Evolutionary conservation across 768 basidiomycete genomes (phyloP).

Genomic region (Termitomyces sp.): DNA sequence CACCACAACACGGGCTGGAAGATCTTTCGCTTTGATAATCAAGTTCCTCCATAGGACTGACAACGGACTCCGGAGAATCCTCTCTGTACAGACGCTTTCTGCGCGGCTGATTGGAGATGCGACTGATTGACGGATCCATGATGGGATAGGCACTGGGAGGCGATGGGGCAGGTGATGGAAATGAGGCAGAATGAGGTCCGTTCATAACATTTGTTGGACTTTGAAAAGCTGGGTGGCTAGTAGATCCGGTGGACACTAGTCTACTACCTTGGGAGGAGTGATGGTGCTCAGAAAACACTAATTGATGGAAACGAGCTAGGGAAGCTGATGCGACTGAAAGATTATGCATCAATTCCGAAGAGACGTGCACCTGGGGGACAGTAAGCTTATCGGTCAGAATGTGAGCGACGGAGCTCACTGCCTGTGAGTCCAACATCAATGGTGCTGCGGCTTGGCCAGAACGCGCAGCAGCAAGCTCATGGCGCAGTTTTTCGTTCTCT

Average conservation of each 20-base stretch:
- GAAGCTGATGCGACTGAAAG: constrained; percentile 42
- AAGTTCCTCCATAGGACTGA: constrained; percentile 7
- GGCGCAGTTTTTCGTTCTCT: constrained; percentile 45
- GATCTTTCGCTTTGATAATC: constrained; percentile 13
- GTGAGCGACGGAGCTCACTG: constrained; percentile 19
- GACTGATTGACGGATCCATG: constrained; percentile 4
- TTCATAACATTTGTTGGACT: constrained; percentile 7
- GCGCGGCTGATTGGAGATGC: constrained; percentile 8
- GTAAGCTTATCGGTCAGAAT: constrained; percentile 7
- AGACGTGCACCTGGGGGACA: constrained; percentile 38
- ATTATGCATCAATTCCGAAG: constrained; percentile 45
- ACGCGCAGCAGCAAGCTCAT: constrained; percentile 40
- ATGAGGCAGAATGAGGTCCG: constrained; percentile 19
- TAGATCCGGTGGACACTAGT: constrained; percentile 7
- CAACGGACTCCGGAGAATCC: constrained; percentile 20
- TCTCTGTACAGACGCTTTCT: constrained; percentile 28
- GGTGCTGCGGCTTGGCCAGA: constrained; percentile 29
- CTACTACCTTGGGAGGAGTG: constrained; percentile 4
- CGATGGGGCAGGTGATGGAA: constrained; percentile 22
- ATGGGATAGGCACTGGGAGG: constrained; percentile 11
- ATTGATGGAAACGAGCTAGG: constrained; percentile 46
- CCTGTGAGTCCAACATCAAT: constrained; percentile 22
- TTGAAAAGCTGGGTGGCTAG: constrained; percentile 3
- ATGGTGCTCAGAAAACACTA: constrained; percentile 32
- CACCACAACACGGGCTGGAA: constrained; percentile 38